Base-by-base conservation (phyloP, 139 green algal species). In the Closterium sp. region DNA sequence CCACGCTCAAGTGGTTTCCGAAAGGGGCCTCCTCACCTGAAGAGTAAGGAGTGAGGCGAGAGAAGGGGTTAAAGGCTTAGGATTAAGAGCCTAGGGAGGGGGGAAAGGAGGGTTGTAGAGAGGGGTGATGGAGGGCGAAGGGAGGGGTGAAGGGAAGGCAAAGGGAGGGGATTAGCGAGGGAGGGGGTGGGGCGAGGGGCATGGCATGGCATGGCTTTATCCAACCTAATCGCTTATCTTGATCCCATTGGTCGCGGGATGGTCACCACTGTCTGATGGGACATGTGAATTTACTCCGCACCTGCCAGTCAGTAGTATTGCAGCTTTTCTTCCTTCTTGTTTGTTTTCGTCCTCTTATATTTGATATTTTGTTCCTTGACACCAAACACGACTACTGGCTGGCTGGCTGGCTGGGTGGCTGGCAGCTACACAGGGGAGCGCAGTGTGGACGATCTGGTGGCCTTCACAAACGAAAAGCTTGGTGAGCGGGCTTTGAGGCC, bases 1-100 rank as follows among this genome's bases (percentile, higher is more conserved):
- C 92, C 0, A 95, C 92, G 10, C 31, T 95, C 13, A 95, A 95
- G 91, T 95, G 73, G 32, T 95, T 95, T 31, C 90, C 84, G 1
- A 92, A 92, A 31, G 91, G 91, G 28, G 89, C 91, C 9, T 31
- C 62, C 9, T 13, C 31, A 50, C 90, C 90, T 29, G 90, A 95
- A 31, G 90, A 85, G 92, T 94, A 84, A 11, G 62, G 62, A 79
- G 62, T 27, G 62, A 13, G 62, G 62, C 17, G 62, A 79, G 2
- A 13, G 62, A 13, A 79, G 62, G 19, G 62, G 5, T 3, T 13
- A 79, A 13, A 13, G 19, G 38, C 38, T 50, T 50, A 79, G 62
- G 62, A 13, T 50, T 50, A 2, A 79, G 62, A 50, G 38, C 13
- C 7, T 0, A 50, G 38, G 38, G 38, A 50, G 38, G 38, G 38